phyloP scores from a whole-genome alignment of 2,329 filamentous ascomycete genomes.

The Ascochyta viciae-villosae region DNA sequence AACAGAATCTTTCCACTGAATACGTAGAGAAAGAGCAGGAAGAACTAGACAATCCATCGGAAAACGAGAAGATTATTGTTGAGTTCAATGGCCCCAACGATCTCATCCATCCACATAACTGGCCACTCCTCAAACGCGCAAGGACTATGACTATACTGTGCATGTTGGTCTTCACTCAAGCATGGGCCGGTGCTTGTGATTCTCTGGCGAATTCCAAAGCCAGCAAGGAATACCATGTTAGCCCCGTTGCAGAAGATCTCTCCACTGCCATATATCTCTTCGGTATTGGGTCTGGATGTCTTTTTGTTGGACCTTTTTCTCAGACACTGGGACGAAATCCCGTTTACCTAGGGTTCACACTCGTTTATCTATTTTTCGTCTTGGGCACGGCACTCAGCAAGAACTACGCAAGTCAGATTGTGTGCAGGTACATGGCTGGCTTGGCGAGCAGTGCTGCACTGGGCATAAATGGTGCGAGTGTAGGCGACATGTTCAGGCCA shows the following conservation, averaged over 20 bases:
- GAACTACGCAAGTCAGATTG: constrained; percentile 1
- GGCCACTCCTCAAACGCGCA: constrained; percentile 5
- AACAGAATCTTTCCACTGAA: not conserved
- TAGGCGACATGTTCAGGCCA: constrained; percentile 10
- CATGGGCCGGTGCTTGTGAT: constrained; percentile 8
- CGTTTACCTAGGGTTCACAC: constrained; percentile 1
- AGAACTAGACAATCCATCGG: not conserved
- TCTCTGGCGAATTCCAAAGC: constrained; percentile 9
- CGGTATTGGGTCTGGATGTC: constrained; percentile 12
- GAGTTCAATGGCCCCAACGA: not conserved
- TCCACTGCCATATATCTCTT: constrained; percentile 14
- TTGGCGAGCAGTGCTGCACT: constrained; percentile 11
- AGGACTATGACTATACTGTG: not conserved
- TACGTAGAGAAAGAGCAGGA: not conserved
- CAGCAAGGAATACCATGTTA: constrained; percentile 5
- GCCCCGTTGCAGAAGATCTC: constrained; percentile 8
- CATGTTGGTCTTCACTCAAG: constrained; percentile 10
- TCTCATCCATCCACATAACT: constrained; percentile 8
- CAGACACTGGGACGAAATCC: constrained; percentile 11
- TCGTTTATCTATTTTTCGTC: constrained; percentile 9
- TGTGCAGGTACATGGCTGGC: constrained; percentile 14
- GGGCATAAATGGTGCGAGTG: constrained; percentile 13
- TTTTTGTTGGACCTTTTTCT: constrained; percentile 12
- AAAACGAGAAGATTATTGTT: not conserved
- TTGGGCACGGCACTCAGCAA: constrained; percentile 3